Percentiles rank a stretch among this genome's conserved stretches.
phyloP scores from a whole-genome alignment of 345 rosid species.

The Turritis glabra region DNA sequence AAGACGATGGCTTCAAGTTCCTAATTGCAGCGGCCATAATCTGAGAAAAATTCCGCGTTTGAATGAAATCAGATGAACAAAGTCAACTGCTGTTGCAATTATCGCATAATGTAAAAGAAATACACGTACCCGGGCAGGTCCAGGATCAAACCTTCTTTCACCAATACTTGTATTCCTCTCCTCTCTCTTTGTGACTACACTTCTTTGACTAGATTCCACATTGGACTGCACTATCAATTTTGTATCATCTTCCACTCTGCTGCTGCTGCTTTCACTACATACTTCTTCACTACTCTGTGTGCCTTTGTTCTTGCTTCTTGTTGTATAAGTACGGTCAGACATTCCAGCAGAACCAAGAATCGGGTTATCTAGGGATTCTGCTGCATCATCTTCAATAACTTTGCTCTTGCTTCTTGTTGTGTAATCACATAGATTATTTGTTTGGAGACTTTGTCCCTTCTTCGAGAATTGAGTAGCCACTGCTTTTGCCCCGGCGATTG shows the following conservation, averaged over 20 bases:
- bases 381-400: constrained; percentile 35
- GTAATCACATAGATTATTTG: constrained; percentile 18
- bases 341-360: constrained; percentile 27
- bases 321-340: not conserved
- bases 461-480: constrained; percentile 81
- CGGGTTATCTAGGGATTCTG: constrained; percentile 12
- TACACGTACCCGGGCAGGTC: constrained; percentile 38
- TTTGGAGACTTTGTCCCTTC: constrained; percentile 41
- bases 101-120: not conserved
- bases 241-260: constrained; percentile 17
- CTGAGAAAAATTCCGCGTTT: constrained; percentile 11
- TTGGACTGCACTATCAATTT: not conserved
- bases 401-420: constrained; percentile 31
- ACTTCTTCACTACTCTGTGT: constrained; percentile 6
- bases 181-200: constrained; percentile 17
- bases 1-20: constrained; percentile 41
- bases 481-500: constrained; percentile 83
- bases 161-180: constrained; percentile 25
- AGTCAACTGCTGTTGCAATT: not conserved
- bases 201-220: constrained; percentile 10
- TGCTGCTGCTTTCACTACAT: constrained; percentile 13
- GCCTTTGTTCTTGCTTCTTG: constrained; percentile 5
- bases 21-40: constrained; percentile 41
- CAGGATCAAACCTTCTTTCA: constrained; percentile 32
- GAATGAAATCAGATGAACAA: constrained; percentile 13